Base-by-base conservation (phyloP, 768 basidiomycete species). In the Lactarius tabidus region DNA sequence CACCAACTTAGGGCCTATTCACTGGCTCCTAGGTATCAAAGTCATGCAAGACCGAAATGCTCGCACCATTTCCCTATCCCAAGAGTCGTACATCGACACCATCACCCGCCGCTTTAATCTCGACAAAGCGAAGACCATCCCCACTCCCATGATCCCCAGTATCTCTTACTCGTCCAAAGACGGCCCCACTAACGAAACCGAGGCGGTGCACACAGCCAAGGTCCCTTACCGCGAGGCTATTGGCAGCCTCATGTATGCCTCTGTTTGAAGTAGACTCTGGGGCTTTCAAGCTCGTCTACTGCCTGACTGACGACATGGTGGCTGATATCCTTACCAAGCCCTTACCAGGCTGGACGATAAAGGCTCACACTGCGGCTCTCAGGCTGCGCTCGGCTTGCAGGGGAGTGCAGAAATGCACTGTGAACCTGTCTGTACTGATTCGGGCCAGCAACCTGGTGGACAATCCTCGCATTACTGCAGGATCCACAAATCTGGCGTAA, bases 181-280 rank as follows among this genome's bases (percentile, higher is more conserved):
- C 4, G 35, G 2, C 15, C 55, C 39, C 1, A 9, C 45, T 2
- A 8, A 36, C 7, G 3, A 33, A 6, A 33, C 36, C 10, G 72
- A 74, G 0, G 60, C 67, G 15, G 69, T 70, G 0, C 55, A 39
- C 0, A 77, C 76, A 71, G 43, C 56, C 0, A 68, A 75, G 8
- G 56, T 73, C n/a, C 75, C 70, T 1, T 78, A 76, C 38, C 62
- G 69, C 1, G 64, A 73, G 57, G 72, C 69, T 17, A 66, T 79
- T 23, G 73, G 78, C 0, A 68, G 72, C 1, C 70, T 79, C 4
- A 76, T 76, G 71, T 78, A 79, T 60, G 62, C 70, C 0, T 67
- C 74, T 0, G 64, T 77, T 20, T 6, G 29, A 33, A 0, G 31
- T 64, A 2, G 31, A 54, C 1, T 6, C 20, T 1, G 63, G 52